phyloP scores from a whole-genome alignment of 768 basidiomycete genomes.

The Zangia roseola region DNA sequence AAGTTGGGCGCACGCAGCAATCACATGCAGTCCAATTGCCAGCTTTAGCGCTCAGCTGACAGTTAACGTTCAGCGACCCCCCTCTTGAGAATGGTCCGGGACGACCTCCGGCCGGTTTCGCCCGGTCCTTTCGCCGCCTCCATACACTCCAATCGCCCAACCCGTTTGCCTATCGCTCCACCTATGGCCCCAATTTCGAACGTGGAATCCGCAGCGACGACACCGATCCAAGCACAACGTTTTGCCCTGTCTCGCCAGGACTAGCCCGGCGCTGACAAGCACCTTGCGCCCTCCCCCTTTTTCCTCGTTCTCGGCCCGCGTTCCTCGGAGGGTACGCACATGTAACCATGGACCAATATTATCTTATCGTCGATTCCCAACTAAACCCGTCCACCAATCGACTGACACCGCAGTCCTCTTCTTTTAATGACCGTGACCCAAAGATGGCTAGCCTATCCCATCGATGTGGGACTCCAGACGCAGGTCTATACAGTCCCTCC shows the following conservation, averaged over 20 bases:
- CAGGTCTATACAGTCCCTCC: not conserved
- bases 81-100: not conserved
- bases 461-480: no score
- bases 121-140: not conserved
- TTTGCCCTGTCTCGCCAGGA: no score
- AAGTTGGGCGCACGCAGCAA: not conserved
- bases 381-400: slow-evolving; percentile 6
- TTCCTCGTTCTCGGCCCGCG: slow-evolving; percentile 8
- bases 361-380: slow-evolving; percentile 21
- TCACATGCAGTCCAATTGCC: not conserved
- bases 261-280: no score
- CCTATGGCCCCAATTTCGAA: no score
- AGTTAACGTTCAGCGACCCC: no score
- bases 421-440: slow-evolving; percentile 19
- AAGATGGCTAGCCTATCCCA: slow-evolving; percentile 1
- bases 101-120: not conserved
- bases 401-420: not conserved
- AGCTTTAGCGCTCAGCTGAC: not conserved
- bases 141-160: no score
- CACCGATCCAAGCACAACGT: no score
- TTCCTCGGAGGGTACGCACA: slow-evolving; percentile 10
- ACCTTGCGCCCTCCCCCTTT: not conserved
- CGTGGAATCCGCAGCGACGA: no score
- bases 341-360: not conserved
- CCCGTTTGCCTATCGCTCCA: no score